Base-by-base conservation (phyloP, 768 basidiomycete species). In the Tephrocybe rancida region DNA sequence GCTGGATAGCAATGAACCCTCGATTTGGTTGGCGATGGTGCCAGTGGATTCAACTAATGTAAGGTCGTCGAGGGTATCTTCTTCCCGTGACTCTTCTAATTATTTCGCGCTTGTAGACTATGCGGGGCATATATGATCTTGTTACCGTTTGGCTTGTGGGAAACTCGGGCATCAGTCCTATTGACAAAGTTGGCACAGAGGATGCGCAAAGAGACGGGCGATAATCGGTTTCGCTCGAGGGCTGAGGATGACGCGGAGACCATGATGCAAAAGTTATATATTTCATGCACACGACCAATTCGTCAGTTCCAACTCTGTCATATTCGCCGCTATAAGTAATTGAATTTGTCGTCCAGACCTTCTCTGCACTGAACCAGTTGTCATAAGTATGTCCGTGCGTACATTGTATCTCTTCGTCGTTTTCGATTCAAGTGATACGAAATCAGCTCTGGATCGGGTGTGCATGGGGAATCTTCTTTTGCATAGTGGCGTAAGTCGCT, bases 1-100 rank as follows among this genome's bases (percentile, higher is more conserved):
- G 85, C 11, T 90, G 84, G 83, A 74, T 89, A 18, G 86, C 88
- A 60, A 37, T 80, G 55, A 80, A 83, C 26, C 64, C 72, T 0
- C 70, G 69, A 21, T 64, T 92, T 1, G 75, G 76, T 56, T 92
- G 91, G 89, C 74, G 89, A 25, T 92, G 90, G 89, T 89, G 94
- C 24, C 83, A 90, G 61, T 92, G 90, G 90, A 78, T 90, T 5
- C 83, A 85, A 56, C 71, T 85, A 59, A 88, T 86, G 86, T 83
- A 44, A 2, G 74, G 32, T 30, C 29, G 4, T 37, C 8, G n/a
- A 37, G 16, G 4, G 11, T 7, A 16, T 16, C 14, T 37, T 37
- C 35, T 6, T 16, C 35, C 4, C 35, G 8, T 37, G n/a, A n/a
- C 7, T 8, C 16, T 37, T 37, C 35, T 37, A 37, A 37, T 37